phyloP scores from a whole-genome alignment of 2,329 filamentous ascomycete species.

The Raffaelea arxii region DNA sequence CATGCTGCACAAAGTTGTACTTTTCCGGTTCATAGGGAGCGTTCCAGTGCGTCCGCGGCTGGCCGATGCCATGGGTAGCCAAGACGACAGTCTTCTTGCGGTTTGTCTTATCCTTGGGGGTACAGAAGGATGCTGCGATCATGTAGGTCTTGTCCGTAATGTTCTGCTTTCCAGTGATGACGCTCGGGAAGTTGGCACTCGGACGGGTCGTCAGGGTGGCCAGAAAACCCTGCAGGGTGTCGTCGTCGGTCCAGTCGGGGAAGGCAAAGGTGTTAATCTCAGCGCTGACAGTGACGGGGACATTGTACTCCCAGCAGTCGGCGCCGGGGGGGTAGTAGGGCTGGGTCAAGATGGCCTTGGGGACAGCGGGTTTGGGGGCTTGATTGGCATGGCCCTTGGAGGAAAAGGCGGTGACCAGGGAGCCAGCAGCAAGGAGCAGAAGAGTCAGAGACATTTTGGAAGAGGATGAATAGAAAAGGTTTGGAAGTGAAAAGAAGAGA shows the following conservation, averaged over 20 bases:
- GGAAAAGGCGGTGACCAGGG: too few relatives aligned
- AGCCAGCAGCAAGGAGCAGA: too few relatives aligned
- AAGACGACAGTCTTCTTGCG: slow-evolving; percentile 1
- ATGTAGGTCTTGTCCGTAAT: neutral
- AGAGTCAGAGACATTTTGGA: too few relatives aligned
- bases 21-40: neutral
- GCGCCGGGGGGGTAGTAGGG: slow-evolving; percentile 1
- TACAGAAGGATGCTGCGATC: neutral
- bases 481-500: too few relatives aligned
- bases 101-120: neutral
- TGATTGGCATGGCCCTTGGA: too few relatives aligned
- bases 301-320: slow-evolving; percentile 1
- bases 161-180: neutral
- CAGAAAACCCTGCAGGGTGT: neutral
- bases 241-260: neutral
- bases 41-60: neutral
- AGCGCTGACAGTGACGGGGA: neutral
- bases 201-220: neutral
- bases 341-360: too few relatives aligned
- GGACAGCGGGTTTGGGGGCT: too few relatives aligned
- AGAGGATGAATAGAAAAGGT: too few relatives aligned
- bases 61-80: slow-evolving; percentile 1
- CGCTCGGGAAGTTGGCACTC: neutral
- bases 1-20: slow-evolving; percentile 4
- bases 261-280: neutral